These are phyloP conservation scores for Mycena sp. DNA, from an alignment of 1,284 basidiomycete genomes.

Conservation along the genomic window DNA sequence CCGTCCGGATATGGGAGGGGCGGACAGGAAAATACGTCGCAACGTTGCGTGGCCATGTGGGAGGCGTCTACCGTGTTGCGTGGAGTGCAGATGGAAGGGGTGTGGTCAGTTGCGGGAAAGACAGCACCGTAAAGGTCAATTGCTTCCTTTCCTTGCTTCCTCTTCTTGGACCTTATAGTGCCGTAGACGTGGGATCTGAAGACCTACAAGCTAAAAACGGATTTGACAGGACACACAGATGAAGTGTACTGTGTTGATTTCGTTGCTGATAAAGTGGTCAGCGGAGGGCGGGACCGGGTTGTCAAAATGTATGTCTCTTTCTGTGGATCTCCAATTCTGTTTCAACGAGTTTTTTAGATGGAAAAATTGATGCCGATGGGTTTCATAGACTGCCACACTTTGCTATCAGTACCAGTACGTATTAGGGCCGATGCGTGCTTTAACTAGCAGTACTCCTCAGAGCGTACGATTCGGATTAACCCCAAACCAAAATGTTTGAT, in stretches of 20 bases:
- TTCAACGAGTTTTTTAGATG: slow-evolving; percentile 37
- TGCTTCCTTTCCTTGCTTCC: neutral
- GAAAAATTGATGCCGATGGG: slow-evolving; percentile 40
- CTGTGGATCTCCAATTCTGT: slow-evolving; percentile 3
- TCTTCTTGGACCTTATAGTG: slow-evolving; percentile 2
- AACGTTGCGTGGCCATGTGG: slow-evolving; percentile 92
- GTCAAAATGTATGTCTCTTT: slow-evolving; percentile 72
- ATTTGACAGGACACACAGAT: slow-evolving; percentile 96
- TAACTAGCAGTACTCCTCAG: too few relatives aligned
- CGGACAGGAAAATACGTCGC: slow-evolving; percentile 93
- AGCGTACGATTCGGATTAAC: too few relatives aligned
- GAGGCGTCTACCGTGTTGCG: slow-evolving; percentile 92
- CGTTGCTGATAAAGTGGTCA: slow-evolving; percentile 97
- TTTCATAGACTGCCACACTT: too few relatives aligned
- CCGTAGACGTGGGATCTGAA: slow-evolving; percentile 92
- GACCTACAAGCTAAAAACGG: slow-evolving; percentile 92
- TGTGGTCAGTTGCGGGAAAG: slow-evolving; percentile 94
- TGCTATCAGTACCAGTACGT: too few relatives aligned
- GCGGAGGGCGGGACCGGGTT: slow-evolving; percentile 83
- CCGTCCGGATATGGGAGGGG: slow-evolving; percentile 95
- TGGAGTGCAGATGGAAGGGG: slow-evolving; percentile 96
- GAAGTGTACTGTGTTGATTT: slow-evolving; percentile 99
- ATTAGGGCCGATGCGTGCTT: too few relatives aligned
- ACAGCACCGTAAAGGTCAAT: slow-evolving; percentile 92
- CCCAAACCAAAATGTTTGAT: too few relatives aligned